Evolutionary conservation across 805 yeast genomes (phyloP).

Genomic region (Candida glaebosa): DNA sequence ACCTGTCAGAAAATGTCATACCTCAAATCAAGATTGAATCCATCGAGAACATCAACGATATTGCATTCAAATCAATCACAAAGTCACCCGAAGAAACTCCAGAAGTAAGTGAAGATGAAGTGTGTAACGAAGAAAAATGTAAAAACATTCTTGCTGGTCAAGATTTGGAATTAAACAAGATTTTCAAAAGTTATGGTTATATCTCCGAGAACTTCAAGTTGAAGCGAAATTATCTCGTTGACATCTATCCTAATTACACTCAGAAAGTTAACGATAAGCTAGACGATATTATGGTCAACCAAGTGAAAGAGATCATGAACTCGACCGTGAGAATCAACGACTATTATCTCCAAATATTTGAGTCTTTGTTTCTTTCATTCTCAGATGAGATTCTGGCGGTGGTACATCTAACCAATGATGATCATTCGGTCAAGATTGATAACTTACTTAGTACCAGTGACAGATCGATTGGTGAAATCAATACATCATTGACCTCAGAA

Average conservation of each 20-base stretch:
- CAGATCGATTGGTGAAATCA: conserved; percentile 68
- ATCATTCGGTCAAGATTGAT: conserved; percentile 55
- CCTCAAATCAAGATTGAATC: conserved; percentile 2
- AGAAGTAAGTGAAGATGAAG: conserved; percentile 3
- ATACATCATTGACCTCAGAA: conserved; percentile 64
- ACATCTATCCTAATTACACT: conserved; percentile 20
- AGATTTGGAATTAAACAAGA: conserved; percentile 10
- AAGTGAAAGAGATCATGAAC: conserved; percentile 14
- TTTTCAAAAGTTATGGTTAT: conserved; percentile 11
- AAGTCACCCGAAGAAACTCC: conserved; percentile 5
- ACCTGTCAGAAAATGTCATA: neutral
- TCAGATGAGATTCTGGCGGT: conserved; percentile 34
- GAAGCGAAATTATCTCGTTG: conserved; percentile 16
- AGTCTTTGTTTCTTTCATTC: conserved; percentile 27
- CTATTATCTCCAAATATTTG: conserved; percentile 31
- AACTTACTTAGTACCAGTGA: conserved; percentile 60
- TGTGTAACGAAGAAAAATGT: conserved; percentile 1
- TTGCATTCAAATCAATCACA: neutral
- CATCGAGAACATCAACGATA: neutral
- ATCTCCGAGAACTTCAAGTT: conserved; percentile 14
- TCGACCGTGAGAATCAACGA: conserved; percentile 23
- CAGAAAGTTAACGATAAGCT: conserved; percentile 12
- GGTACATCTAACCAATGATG: conserved; percentile 34
- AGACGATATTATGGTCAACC: conserved; percentile 14
- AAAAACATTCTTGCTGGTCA: conserved; percentile 4